phyloP scores from a whole-genome alignment of 176 grass and related monocot genomes.

The Musa troglodytarum region DNA sequence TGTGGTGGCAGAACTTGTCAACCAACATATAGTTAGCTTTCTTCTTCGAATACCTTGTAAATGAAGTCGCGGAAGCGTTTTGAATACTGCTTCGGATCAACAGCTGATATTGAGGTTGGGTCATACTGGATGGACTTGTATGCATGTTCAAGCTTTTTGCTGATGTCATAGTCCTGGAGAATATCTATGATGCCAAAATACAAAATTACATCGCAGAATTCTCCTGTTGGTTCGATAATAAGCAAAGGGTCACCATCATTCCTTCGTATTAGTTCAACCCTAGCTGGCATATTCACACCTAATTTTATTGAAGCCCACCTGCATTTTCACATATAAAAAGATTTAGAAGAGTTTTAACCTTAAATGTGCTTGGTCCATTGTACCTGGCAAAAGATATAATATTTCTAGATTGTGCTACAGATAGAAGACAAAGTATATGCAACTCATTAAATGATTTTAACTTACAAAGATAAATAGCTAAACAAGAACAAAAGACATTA shows the following conservation, averaged over 20 bases:
- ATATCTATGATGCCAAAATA: slow-evolving; percentile 95
- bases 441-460: too few relatives aligned
- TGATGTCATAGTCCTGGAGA: slow-evolving; percentile 83
- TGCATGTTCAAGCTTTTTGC: slow-evolving; percentile 86
- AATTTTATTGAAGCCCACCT: slow-evolving; percentile 45
- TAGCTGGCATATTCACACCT: slow-evolving; percentile 69
- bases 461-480: too few relatives aligned
- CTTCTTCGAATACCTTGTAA: slow-evolving; percentile 53
- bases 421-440: too few relatives aligned
- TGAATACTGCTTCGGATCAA: slow-evolving; percentile 61
- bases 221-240: slow-evolving; percentile 61
- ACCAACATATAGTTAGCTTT: slow-evolving; percentile 15
- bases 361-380: too few relatives aligned
- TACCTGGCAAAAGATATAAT: too few relatives aligned
- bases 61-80: slow-evolving; percentile 83
- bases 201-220: slow-evolving; percentile 56
- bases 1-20: background rate
- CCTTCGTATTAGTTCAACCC: slow-evolving; percentile 54
- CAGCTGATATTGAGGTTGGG: slow-evolving; percentile 69
- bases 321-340: slow-evolving; percentile 5
- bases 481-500: too few relatives aligned
- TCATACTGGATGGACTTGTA: slow-evolving; percentile 83
- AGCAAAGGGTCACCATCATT: slow-evolving; percentile 33
- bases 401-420: too few relatives aligned
- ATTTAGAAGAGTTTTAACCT: background rate